Conservation (phyloP, 1,139 yeast genomes). For the Magnusiomyces fungicola region DNA sequence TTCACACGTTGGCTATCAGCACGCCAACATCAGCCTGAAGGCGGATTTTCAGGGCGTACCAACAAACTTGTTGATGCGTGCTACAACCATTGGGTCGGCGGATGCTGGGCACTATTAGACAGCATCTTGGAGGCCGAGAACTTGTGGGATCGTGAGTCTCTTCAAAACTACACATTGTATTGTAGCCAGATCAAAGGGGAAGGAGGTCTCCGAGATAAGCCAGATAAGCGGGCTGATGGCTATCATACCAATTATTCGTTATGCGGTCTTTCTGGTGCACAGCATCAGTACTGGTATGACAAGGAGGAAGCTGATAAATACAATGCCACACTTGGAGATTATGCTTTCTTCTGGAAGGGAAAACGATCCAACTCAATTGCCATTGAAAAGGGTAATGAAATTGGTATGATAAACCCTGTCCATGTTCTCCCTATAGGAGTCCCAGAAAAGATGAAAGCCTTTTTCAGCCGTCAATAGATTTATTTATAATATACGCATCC, state of each 20-base stretch:
- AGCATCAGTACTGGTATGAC: conserved; percentile 41
- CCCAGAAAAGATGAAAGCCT: conserved; percentile 28
- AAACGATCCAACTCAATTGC: conserved; percentile 16
- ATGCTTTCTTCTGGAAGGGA: conserved; percentile 28
- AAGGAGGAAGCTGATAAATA: conserved; percentile 22
- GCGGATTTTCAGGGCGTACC: conserved; percentile 84
- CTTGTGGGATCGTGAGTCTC: conserved; percentile 45
- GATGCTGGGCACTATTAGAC: conserved; percentile 58
- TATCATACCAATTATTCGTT: conserved; percentile 87
- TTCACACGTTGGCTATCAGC: conserved; percentile 54
- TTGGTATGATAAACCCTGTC: conserved; percentile 49
- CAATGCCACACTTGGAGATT: conserved; percentile 19
- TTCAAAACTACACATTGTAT: conserved; percentile 58
- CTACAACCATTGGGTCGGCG: conserved; percentile 95
- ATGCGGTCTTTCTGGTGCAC: conserved; percentile 67
- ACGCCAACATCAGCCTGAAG: conserved; percentile 67
- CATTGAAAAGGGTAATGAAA: conserved; percentile 21
- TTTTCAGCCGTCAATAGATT: conserved; percentile 12
- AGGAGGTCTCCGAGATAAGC: conserved; percentile 88
- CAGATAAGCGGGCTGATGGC: conserved; percentile 71
- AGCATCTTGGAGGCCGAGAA: conserved; percentile 33
- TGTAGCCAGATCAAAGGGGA: conserved; percentile 57
- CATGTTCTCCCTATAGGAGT: conserved; percentile 50
- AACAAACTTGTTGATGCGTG: conserved; percentile 96
- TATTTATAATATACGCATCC: too few relatives aligned